phyloP scores from a whole-genome alignment of 2,329 filamentous ascomycete genomes.

The Endoconidiophora polonica region DNA sequence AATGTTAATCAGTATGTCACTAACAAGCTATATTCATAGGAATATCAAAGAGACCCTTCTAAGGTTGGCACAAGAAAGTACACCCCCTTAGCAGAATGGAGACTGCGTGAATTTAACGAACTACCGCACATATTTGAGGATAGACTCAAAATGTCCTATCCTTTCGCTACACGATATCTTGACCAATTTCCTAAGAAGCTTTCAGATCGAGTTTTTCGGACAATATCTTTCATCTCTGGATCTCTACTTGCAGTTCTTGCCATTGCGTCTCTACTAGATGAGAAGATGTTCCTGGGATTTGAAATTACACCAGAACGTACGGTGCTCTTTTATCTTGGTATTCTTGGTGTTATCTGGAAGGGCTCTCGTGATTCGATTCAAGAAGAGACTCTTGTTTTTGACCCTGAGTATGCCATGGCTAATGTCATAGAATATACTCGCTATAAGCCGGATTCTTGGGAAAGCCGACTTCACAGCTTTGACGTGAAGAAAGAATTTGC shows the following conservation, averaged over 20 bases:
- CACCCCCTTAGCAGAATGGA: slow-evolving; percentile 90
- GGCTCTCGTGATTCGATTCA: slow-evolving; percentile 69
- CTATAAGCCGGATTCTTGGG: slow-evolving; percentile 81
- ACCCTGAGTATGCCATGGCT: slow-evolving; percentile 74
- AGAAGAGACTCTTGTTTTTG: slow-evolving; percentile 76
- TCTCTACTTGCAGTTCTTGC: slow-evolving; percentile 75
- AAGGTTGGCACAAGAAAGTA: slow-evolving; percentile 79
- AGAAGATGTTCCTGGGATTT: slow-evolving; percentile 78
- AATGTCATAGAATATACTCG: slow-evolving; percentile 88
- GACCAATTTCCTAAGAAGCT: slow-evolving; percentile 96
- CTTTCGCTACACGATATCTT: slow-evolving; percentile 79
- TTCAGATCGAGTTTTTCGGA: slow-evolving; percentile 67
- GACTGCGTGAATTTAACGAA: slow-evolving; percentile 97
- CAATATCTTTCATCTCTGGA: slow-evolving; percentile 74
- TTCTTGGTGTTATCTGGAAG: slow-evolving; percentile 72
- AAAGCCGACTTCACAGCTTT: slow-evolving; percentile 75
- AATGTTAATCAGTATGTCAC: neutral
- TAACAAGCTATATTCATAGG: slow-evolving; percentile 28
- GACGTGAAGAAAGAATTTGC: slow-evolving; percentile 87
- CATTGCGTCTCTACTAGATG: slow-evolving; percentile 70
- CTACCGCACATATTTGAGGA: slow-evolving; percentile 82
- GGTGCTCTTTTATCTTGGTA: slow-evolving; percentile 74
- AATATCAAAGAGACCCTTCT: slow-evolving; percentile 87
- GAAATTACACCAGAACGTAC: slow-evolving; percentile 81
- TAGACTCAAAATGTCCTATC: slow-evolving; percentile 83